A percentile compares a stretch with the other conserved stretches of the same genome.
Evolutionary conservation across 345 rosid species (phyloP).

Genomic region (Eucalyptus decipiens): DNA sequence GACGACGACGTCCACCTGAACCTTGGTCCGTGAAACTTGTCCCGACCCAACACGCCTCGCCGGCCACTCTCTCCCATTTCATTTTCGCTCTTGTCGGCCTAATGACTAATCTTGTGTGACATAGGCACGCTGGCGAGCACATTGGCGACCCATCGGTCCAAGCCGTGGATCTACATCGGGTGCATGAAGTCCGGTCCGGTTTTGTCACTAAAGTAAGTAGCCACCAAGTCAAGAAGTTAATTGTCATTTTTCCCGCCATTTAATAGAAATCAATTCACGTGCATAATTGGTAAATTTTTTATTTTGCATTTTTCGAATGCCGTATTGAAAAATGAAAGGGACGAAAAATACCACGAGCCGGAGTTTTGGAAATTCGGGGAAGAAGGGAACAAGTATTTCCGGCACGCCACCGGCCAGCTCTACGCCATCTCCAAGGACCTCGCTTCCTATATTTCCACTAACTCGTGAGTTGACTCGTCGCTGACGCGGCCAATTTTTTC

Average conservation of each 20-base stretch:
- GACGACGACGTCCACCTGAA: slow-evolving; percentile 91
- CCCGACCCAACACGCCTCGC: background rate
- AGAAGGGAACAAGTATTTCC: slow-evolving; percentile 80
- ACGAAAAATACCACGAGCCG: slow-evolving; percentile 77
- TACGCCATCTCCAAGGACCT: slow-evolving; percentile 88
- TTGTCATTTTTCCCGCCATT: background rate
- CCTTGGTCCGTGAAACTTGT: slow-evolving; percentile 16
- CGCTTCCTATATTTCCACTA: slow-evolving; percentile 68
- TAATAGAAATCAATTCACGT: background rate
- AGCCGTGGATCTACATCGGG: slow-evolving; percentile 76
- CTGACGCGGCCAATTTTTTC: background rate
- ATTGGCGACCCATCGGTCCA: slow-evolving; percentile 43
- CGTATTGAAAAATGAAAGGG: slow-evolving; percentile 17
- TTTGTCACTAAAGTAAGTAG: slow-evolving; percentile 52
- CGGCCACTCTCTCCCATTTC: background rate
- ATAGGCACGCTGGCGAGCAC: slow-evolving; percentile 45
- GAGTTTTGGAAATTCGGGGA: slow-evolving; percentile 95
- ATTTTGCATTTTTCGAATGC: background rate
- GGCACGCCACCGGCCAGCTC: slow-evolving; percentile 91
- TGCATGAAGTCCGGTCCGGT: slow-evolving; percentile 99
- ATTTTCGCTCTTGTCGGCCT: background rate
- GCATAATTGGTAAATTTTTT: background rate
- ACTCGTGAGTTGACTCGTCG: slow-evolving; percentile 28
- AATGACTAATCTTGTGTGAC: background rate
- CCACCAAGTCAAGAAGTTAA: rapidly evolving